phyloP scores from a whole-genome alignment of 2,329 filamentous ascomycete genomes.

The Alternaria gansuensis region DNA sequence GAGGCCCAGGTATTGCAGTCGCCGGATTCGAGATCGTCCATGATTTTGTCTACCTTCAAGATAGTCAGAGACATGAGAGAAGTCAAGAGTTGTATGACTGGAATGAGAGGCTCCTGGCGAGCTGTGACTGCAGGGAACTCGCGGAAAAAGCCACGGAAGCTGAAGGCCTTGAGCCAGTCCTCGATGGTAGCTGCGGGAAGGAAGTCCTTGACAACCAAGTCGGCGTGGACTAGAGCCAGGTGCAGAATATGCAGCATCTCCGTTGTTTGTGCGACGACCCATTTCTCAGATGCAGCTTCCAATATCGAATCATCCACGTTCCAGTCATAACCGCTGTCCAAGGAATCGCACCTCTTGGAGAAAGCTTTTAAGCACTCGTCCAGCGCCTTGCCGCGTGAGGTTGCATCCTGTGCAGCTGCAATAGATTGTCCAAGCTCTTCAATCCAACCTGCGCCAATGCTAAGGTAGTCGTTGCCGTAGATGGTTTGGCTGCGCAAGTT shows the following conservation, averaged over 20 bases:
- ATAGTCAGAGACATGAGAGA: constrained; percentile 76
- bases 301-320: constrained; percentile 59
- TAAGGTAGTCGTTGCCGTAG: constrained; percentile 43
- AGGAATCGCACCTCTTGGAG: constrained; percentile 59
- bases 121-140: constrained; percentile 59
- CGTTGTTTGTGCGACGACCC: constrained; percentile 69
- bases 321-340: constrained; percentile 58
- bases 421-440: constrained; percentile 46
- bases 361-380: constrained; percentile 59
- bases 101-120: constrained; percentile 59
- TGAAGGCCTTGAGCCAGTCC: constrained; percentile 46
- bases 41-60: constrained; percentile 71
- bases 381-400: constrained; percentile 32
- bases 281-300: constrained; percentile 67
- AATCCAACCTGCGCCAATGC: constrained; percentile 44
- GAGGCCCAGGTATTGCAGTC: constrained; percentile 38
- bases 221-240: constrained; percentile 74
- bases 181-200: constrained; percentile 44
- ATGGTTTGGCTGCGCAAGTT: constrained; percentile 40
- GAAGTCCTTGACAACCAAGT: constrained; percentile 56
- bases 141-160: constrained; percentile 68
- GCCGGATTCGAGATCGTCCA: constrained; percentile 57
- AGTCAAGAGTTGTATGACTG: constrained; percentile 73
- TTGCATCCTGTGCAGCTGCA: constrained; percentile 46
- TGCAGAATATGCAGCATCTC: constrained; percentile 79